Conservation (phyloP, 2,329 filamentous ascomycete genomes). For the Penicillium sp. region DNA sequence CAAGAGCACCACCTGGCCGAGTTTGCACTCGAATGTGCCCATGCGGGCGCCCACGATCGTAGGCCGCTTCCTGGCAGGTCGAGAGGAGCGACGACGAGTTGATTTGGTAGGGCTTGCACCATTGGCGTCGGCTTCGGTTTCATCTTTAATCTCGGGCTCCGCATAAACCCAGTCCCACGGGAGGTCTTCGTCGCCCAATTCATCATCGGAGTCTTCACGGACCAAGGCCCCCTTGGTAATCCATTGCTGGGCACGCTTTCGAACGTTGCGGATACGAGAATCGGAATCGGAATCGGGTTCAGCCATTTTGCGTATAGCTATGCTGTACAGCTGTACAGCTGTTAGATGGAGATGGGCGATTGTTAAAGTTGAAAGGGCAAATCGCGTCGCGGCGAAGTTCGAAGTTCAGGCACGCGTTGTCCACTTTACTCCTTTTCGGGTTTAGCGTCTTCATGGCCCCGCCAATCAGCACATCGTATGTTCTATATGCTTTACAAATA, state of each 20-base stretch:
- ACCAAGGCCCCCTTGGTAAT: constrained; percentile 59
- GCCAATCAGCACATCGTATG: too few species aligned
- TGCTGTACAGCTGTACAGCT: background rate
- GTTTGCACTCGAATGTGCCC: constrained; percentile 70
- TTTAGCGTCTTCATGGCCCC: constrained; percentile 17
- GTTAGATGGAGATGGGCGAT: background rate
- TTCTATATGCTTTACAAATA: too few species aligned
- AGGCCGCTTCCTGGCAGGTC: constrained; percentile 28
- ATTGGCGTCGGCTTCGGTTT: constrained; percentile 6
- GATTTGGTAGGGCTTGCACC: constrained; percentile 18
- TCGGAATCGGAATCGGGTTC: constrained; percentile 14
- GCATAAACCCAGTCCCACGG: constrained; percentile 77
- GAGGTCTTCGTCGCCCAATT: constrained; percentile 67
- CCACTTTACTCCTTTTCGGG: constrained; percentile 30
- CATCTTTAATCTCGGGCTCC: constrained; percentile 21
- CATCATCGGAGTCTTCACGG: constrained; percentile 82
- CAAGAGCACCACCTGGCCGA: constrained; percentile 81
- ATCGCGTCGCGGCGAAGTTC: constrained; percentile 18
- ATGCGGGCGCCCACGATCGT: constrained; percentile 76
- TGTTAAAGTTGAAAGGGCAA: constrained; percentile 10
- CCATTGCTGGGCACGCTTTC: constrained; percentile 44
- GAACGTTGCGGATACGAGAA: constrained; percentile 21
- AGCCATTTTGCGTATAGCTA: constrained; percentile 16
- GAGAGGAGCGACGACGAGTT: constrained; percentile 28
- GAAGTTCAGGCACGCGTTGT: constrained; percentile 24